These are phyloP conservation scores for Solanum piurae DNA, from an alignment of 257 asterid genomes.

Conservation along the genomic window DNA sequence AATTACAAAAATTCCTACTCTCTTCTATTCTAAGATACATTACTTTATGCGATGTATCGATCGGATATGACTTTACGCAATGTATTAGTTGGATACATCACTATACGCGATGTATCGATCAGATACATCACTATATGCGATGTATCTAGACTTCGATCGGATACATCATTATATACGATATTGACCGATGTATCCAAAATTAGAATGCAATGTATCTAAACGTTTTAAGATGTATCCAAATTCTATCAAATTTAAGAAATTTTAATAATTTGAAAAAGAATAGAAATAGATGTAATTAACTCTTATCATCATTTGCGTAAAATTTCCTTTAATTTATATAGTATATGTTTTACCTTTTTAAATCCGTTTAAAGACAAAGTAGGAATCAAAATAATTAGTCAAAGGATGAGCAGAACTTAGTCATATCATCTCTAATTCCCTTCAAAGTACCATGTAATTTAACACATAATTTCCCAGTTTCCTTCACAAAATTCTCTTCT, in stretches of 20 bases:
- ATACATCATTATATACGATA: too few relatives aligned
- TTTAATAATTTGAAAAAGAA: too few relatives aligned
- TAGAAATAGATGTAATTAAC: too few relatives aligned
- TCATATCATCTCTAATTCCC: background rate
- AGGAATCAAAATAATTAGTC: background rate
- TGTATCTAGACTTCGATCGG: too few relatives aligned
- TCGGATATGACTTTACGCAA: too few relatives aligned
- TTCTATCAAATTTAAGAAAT: background rate
- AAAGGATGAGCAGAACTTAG: background rate
- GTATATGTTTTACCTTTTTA: background rate
- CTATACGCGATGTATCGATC: too few relatives aligned
- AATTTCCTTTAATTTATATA: background rate
- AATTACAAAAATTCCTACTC: too few relatives aligned
- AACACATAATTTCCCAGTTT: background rate
- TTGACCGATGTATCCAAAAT: fast-evolving
- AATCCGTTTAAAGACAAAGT: background rate
- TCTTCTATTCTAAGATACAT: fast-evolving
- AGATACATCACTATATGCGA: too few relatives aligned
- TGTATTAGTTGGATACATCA: too few relatives aligned
- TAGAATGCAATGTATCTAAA: fast-evolving
- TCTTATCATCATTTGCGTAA: too few relatives aligned
- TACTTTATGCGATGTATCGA: too few relatives aligned
- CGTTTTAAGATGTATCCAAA: fast-evolving
- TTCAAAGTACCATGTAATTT: background rate
- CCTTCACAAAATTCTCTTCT: background rate